Evolutionary conservation across 139 green algal genomes (phyloP), one percentile per base, ranked within the genome.

Genomic region (Volvox africanus): DNA sequence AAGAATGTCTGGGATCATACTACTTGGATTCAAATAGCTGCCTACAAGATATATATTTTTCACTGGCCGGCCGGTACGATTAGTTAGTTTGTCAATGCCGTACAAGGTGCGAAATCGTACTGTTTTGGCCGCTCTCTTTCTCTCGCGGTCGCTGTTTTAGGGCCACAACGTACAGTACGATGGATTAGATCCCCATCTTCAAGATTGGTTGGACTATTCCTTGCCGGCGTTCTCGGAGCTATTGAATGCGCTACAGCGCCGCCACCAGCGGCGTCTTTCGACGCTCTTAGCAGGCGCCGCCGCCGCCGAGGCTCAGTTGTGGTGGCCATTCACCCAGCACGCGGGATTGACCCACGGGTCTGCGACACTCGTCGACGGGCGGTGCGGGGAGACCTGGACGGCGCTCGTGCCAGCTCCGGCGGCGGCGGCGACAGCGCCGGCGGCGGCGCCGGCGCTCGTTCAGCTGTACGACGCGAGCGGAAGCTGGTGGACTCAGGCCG

Each of bases 311-410:
- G 79, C 73, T 16, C 88, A 61, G 32, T 82, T 99, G 55, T 99
- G 98, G 98, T 99, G 97, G 97, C 98, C 98, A 21, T 99, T 99
- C 95, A 99, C 98, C 20, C 98, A 99, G 95, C 98, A 99, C 91
- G 82, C 82, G 1, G 92, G 80, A 22, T 88, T 95, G 69, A 82
- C 88, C 50, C 76, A 92, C 77, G 77, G 69, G 79, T 83, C 65
- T 30, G 88, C 44, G 22, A 61, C 68, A 24, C 94, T 99, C 18
- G 97, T 99, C 28, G 98, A 99, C 88, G 92, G 92, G 13, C 93
- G 98, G 20, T 96, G 92, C 36, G 98, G 98, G 0, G 97, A 99
- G 61, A 78, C 94, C 65, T 98, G 98, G 89, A 92, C 91, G 0
- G 94, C 97, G 11, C 95, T 95, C n/a, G n/a, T n/a, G n/a, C n/a